Conservation (phyloP, 2,329 filamentous ascomycete genomes). For the Botrytis cinerea region DNA sequence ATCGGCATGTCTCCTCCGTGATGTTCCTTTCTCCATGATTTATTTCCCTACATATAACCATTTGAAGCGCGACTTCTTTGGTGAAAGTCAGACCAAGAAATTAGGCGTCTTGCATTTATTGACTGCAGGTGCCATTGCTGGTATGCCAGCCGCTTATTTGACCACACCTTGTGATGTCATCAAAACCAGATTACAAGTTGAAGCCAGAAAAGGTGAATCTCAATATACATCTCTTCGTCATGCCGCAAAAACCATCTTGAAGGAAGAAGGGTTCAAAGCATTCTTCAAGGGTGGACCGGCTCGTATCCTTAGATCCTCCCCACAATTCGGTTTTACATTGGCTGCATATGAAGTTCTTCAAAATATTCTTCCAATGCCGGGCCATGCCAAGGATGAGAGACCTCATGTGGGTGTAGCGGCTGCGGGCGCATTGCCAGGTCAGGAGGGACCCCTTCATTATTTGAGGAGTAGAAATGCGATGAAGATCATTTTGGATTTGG, state of each 20-base stretch:
- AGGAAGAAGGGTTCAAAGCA: conserved; percentile 89
- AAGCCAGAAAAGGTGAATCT: conserved; percentile 92
- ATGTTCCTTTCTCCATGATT: conserved; percentile 97
- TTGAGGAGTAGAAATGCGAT: conserved; percentile 82
- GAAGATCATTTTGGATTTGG: conserved; percentile 92
- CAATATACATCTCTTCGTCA: conserved; percentile 86
- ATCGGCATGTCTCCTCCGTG: conserved; percentile 87
- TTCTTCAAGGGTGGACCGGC: conserved; percentile 99
- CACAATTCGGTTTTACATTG: conserved; percentile 97
- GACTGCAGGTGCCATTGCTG: conserved; percentile 89
- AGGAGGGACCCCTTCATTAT: conserved; percentile 52
- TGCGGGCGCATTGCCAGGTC: conserved; percentile 47
- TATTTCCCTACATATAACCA: conserved; percentile 98
- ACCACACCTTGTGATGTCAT: conserved; percentile 98
- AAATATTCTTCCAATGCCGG: conserved; percentile 76
- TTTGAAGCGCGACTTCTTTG: conserved; percentile 90
- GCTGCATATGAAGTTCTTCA: conserved; percentile 94
- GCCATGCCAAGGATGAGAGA: conserved; percentile 51
- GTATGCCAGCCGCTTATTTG: conserved; percentile 89
- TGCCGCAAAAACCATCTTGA: conserved; percentile 78
- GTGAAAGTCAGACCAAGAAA: conserved; percentile 83
- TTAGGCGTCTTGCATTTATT: conserved; percentile 88
- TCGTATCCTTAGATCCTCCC: conserved; percentile 90
- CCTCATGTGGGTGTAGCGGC: conserved; percentile 63
- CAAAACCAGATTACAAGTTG: conserved; percentile 97